Conservation (phyloP, 2,329 filamentous ascomycete genomes). For the Leptographium lundbergii region DNA sequence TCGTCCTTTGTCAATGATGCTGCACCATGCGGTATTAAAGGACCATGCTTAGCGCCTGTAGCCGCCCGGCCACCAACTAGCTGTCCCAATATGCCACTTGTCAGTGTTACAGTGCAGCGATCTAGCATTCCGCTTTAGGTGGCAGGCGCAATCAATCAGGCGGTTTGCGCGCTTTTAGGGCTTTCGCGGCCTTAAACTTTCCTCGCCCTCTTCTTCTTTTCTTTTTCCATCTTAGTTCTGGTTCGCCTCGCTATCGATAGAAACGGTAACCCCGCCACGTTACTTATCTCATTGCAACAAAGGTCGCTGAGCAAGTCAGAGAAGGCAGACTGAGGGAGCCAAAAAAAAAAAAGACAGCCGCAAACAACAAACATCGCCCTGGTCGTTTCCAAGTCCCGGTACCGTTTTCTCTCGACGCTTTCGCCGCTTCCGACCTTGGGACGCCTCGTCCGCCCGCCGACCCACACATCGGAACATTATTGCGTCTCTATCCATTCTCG, state of each 20-base stretch:
- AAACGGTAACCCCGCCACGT: neutral
- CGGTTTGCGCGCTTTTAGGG: neutral
- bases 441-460: neutral
- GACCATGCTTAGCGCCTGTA: neutral
- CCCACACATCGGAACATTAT: neutral
- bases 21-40: neutral
- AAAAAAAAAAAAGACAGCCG: neutral
- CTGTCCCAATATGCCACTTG: neutral
- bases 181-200: neutral
- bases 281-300: neutral
- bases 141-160: neutral
- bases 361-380: neutral
- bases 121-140: neutral
- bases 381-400: neutral
- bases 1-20: neutral
- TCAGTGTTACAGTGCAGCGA: neutral
- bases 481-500: neutral
- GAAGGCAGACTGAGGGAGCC: neutral
- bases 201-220: neutral
- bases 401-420: neutral
- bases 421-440: neutral
- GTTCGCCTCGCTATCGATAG: slow-evolving; percentile 1
- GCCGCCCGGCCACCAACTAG: neutral
- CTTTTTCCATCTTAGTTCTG: neutral
- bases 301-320: neutral